Evolutionary conservation across 1,284 basidiomycete genomes (phyloP), one percentile per base, ranked within the genome.

Genomic region (Meripilus lineatus): DNA sequence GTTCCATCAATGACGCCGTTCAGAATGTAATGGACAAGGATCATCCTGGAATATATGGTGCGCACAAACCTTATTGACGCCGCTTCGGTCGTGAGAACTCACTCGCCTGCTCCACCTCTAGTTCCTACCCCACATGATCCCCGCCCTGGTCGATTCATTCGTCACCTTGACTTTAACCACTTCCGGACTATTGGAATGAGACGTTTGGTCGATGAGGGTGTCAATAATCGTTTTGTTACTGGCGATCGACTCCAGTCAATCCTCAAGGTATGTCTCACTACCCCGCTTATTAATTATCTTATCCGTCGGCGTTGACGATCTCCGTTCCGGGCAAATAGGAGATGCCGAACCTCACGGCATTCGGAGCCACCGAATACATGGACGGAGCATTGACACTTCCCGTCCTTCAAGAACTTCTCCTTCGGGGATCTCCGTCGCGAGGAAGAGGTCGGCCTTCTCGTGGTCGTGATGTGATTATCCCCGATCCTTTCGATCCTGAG

Each of bases 331-430:
- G n/a, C n/a, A n/a, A 45, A 8, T 53, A 92, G 88, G 90, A 93
- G 75, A 81, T 85, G 64, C 89, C 89, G 0, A 91, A 89, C 55
- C 69, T 95, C 20, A 72, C 73, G 11, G 75, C 82, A 2, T 89
- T 95, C 52, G 91, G 90, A 23, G 91, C 90, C n/a, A 95, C 92
- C 0, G 93, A 95, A 62, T 96, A 94, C 60, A 95, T 96, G 87
- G 93, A 96, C 55, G 89, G 91, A 2, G 84, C 93, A 1, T 70
- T 96, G 36, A 87, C 84, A 6, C 69, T 87, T 20, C 70, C 81
- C 0, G 91, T 96, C 2, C 67, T 96, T 18, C 86, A 84, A 46
- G 93, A 95, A 57, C 69, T 96, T 6, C 82, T 96, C 57, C 77
- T 95, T 50, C 82, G 93, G 23, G 92, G 92, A 5, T 67, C 71